These are phyloP conservation scores for Begonia masoniana DNA, from an alignment of 306 rosid species.

Conservation along the genomic window DNA sequence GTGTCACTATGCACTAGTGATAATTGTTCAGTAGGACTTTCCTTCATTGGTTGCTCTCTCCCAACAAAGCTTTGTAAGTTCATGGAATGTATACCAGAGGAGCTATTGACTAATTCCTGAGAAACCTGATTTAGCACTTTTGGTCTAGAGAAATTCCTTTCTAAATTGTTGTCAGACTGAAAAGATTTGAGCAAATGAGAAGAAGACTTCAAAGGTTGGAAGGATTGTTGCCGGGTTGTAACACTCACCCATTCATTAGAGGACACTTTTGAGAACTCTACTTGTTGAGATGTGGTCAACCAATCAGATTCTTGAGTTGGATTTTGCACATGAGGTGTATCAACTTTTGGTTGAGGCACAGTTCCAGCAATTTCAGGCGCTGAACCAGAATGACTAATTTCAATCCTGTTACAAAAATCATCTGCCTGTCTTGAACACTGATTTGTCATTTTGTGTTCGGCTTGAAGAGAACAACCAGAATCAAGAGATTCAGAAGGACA, in stretches of 20 bases:
- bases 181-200: conserved; percentile 22
- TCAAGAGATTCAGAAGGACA: conserved; percentile 51
- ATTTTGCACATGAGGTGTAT: conserved; percentile 25
- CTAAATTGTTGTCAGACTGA: conserved; percentile 23
- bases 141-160: conserved; percentile 23
- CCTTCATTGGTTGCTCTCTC: conserved; percentile 29
- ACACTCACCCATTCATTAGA: conserved; percentile 63
- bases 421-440: conserved; percentile 33
- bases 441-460: conserved; percentile 31
- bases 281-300: conserved; percentile 14
- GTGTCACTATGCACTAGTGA: conserved; percentile 35
- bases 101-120: conserved; percentile 28
- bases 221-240: conserved; percentile 36
- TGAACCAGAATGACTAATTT: conserved; percentile 40
- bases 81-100: conserved; percentile 32
- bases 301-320: conserved; percentile 28
- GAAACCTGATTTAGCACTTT: conserved; percentile 33
- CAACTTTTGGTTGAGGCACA: conserved; percentile 10
- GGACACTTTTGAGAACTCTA: conserved; percentile 26
- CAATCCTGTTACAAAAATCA: conserved; percentile 45
- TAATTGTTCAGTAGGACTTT: conserved; percentile 30
- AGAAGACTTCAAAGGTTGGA: conserved; percentile 22
- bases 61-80: conserved; percentile 34
- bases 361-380: conserved; percentile 34
- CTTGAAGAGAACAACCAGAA: conserved; percentile 46